Base-by-base conservation (phyloP, 768 basidiomycete species). In the Mycena maculata region DNA sequence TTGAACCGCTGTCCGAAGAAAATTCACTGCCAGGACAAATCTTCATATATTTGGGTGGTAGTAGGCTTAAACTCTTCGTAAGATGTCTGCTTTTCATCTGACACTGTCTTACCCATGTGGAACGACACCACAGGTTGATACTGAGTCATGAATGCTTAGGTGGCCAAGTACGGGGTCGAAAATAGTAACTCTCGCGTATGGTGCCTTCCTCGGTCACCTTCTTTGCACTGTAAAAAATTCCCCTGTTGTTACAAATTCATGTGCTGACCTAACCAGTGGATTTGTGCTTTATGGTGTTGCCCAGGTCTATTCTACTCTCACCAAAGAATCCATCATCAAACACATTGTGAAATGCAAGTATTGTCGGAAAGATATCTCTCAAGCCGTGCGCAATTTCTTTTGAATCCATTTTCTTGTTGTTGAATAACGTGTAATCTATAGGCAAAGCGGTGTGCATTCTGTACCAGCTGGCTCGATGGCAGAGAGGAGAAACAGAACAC, bases 381-480 rank as follows among this genome's bases (percentile, higher is more conserved):
- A 76, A 31, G 81, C 82, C 76, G 84, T 84, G 48, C 22, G 78
- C 41, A 18, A 10, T 56, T 25, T 16, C n/a, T 11, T 45, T 48
- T 15, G 27, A 42, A 38, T 56, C 53, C 13, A 28, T 27, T 39
- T 11, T 39, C 48, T 25, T 59, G n/a, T 52, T 25, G 50, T 11
- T 44, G 10, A 58, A 18, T 53, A 27, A 25, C n/a, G n/a, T n/a
- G n/a, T 82, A 80, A 47, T 33, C 18, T 10, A 10, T 23, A 62
- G 50, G 60, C 50, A 20, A 63, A 45, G 22, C 61, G 42, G 13
- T 55, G 44, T 52, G 77, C 80, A n/a, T 77, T 82, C 71, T 84
- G 83, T 58, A 81, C 80, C 7, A 78, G 77, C 22, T 84, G 82
- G 83, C 72, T 77, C 10, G 82, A 84, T 64, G 82, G 82, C 6